phyloP scores from a whole-genome alignment of 352 stramenopile genomes.

The Nothophytophthora sp. region DNA sequence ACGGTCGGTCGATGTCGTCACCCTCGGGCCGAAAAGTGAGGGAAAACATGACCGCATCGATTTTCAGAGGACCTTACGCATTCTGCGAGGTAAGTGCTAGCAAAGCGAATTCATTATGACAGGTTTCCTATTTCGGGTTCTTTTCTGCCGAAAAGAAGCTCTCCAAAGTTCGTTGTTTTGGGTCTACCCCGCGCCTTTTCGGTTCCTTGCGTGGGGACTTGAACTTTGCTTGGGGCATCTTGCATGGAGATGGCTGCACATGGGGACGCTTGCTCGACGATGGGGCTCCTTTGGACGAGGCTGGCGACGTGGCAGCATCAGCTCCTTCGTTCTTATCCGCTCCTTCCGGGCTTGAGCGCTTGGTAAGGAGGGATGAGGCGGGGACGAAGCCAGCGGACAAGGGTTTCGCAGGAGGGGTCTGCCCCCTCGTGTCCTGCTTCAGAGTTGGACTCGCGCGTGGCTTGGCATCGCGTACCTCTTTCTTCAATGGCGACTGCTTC shows the following conservation, averaged over 20 bases:
- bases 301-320: no score
- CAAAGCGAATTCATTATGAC: background rate
- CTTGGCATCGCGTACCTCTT: slow-evolving; percentile 13
- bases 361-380: slow-evolving; percentile 52
- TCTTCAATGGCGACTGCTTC: slow-evolving; percentile 13
- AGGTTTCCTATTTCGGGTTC: slow-evolving; percentile 26
- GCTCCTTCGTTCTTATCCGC: no score
- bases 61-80: slow-evolving; percentile 5
- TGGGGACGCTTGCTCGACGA: slow-evolving; percentile 20
- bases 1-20: slow-evolving; percentile 13
- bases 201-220: slow-evolving; percentile 18
- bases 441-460: slow-evolving; percentile 2
- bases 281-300: background rate
- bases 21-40: slow-evolving; percentile 11
- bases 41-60: slow-evolving; percentile 8
- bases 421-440: slow-evolving; percentile 5
- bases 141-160: slow-evolving; percentile 50
- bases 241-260: slow-evolving; percentile 11
- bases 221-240: slow-evolving; percentile 3
- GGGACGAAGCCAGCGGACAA: slow-evolving; percentile 33
- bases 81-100: slow-evolving; percentile 6
- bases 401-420: no score
- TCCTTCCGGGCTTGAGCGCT: slow-evolving; percentile 13
- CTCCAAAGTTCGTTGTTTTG: slow-evolving; percentile 50
- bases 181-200: slow-evolving; percentile 13